phyloP scores from a whole-genome alignment of 352 stramenopile species.

The Stephanocyclus meneghinianus region DNA sequence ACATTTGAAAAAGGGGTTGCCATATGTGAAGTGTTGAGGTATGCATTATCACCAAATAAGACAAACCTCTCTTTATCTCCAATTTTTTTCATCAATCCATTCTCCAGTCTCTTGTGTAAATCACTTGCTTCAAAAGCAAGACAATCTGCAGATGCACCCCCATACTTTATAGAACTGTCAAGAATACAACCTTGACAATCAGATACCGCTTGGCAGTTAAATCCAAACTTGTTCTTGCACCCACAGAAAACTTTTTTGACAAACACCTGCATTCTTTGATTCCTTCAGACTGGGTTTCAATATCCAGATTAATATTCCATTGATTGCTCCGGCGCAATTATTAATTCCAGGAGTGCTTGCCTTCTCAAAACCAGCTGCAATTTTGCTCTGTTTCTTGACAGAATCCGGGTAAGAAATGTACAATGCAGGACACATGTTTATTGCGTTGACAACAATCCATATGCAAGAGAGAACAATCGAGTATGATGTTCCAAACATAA shows the following conservation, averaged over 20 bases:
- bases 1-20: slow-evolving; percentile 23
- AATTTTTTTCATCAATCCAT: not conserved
- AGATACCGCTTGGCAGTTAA: slow-evolving; percentile 47
- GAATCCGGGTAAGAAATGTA: slow-evolving; percentile 30
- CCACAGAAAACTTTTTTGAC: slow-evolving; percentile 40
- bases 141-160: slow-evolving; percentile 36
- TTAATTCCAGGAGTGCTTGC: slow-evolving; percentile 17
- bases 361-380: slow-evolving; percentile 36
- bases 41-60: slow-evolving; percentile 48
- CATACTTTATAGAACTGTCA: slow-evolving; percentile 39
- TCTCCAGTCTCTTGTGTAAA: slow-evolving; percentile 12
- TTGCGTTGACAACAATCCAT: slow-evolving; percentile 30
- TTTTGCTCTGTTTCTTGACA: slow-evolving; percentile 34
- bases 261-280: not conserved
- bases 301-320: slow-evolving; percentile 28
- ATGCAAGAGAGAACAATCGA: not conserved
- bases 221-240: slow-evolving; percentile 46
- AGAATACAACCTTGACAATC: slow-evolving; percentile 27
- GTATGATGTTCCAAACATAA: not conserved
- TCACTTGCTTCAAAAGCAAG: slow-evolving; percentile 37
- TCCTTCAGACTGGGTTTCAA: slow-evolving; percentile 38
- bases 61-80: slow-evolving; percentile 23
- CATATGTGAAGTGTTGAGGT: slow-evolving; percentile 42
- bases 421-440: slow-evolving; percentile 32
- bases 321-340: not conserved